Conservation (phyloP, 2,329 filamentous ascomycete genomes). For the Aspergillus awamori region DNA sequence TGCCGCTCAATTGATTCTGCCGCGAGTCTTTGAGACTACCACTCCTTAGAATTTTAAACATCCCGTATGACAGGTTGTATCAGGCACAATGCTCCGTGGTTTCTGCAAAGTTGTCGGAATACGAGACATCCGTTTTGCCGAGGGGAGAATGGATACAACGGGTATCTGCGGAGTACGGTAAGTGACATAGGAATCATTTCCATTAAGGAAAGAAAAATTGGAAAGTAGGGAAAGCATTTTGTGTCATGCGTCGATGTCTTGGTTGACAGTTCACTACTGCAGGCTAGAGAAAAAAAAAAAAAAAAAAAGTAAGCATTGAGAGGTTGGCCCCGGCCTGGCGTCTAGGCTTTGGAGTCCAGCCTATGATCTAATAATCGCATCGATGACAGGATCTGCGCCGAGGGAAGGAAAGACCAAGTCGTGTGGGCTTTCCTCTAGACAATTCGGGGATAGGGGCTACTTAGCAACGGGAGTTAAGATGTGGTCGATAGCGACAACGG, state of each 20-base stretch:
- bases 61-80: background rate
- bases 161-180: background rate
- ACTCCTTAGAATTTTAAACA: background rate
- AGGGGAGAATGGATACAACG: background rate
- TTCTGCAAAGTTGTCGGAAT: background rate
- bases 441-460: background rate
- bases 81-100: background rate
- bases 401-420: background rate
- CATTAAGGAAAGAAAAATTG: no score
- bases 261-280: conserved; percentile 3
- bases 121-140: background rate
- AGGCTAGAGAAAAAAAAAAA: conserved; percentile 3
- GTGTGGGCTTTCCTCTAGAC: background rate
- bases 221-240: background rate
- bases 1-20: background rate
- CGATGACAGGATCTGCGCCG: background rate
- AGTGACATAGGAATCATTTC: background rate
- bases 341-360: background rate
- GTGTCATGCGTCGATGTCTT: conserved; percentile 2
- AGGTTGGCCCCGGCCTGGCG: background rate
- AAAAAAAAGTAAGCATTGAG: conserved; percentile 3
- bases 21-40: background rate
- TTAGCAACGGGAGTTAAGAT: no score
- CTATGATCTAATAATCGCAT: background rate
- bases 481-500: no score